Base-by-base conservation (phyloP, 179 eudicot species). In the Heliamphora pulchella region DNA sequence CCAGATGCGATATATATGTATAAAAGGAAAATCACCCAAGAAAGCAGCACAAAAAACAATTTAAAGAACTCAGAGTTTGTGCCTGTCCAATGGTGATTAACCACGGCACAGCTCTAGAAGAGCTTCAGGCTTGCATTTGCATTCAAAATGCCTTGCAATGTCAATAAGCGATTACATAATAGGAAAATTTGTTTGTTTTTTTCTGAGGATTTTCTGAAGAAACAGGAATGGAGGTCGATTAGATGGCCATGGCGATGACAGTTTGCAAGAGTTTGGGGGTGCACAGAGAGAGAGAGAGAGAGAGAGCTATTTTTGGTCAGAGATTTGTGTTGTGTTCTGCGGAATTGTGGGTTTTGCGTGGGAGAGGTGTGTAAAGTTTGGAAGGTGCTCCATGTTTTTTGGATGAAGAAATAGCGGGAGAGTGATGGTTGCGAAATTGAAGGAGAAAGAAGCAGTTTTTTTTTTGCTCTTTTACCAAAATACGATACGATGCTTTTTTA, bases 371-470 rank as follows among this genome's bases (percentile, higher is more conserved):
- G 54, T 39, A 69, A 79, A 63, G 81, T 47, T 80, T 57, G 84
- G 80, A 75, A 83, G 84, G 80, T 85, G 74, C 69, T 83, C 88
- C 91, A 85, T 76, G 50, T 76, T 83, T 82, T 82, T 86, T 81
- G 90, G 94, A 79, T 61, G 83, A 79, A 83, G 89, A 90, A 87
- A 75, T 84, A 90, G 92, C 87, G 83, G 88, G 81, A n/a, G 93
- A 89, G 92, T 78, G 76, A 82, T 82, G 79, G 80, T 75, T 85
- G 92, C 89, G 87, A 86, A 41, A 88, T 84, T 83, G 75, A 80
- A 78, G 90, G 91, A 9, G 44, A 15, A 5, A 66, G 41, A 55
- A 39, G 14, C 39, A 18, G 6, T 71, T 9, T 71, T 71, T 50
- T 1, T 1, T 59, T 14, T 59, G 8, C 8, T 51, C 4, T 51